These are phyloP conservation scores for Hortiboletus flavorubellus DNA, from an alignment of 768 basidiomycete species.

Conservation along the genomic window DNA sequence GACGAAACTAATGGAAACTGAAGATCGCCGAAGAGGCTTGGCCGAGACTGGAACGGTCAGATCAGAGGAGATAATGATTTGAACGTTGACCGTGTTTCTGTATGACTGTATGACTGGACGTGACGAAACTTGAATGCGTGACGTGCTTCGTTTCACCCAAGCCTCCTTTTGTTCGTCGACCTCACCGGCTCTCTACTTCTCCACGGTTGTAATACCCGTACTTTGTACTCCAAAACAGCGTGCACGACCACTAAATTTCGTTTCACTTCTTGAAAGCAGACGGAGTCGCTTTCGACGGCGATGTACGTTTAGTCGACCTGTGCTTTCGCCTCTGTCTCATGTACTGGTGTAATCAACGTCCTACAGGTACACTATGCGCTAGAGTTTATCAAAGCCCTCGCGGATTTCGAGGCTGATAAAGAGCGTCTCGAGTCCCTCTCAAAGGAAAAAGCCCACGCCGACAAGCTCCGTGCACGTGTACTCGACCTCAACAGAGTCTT, in stretches of 20 bases:
- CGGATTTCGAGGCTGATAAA: conserved; percentile 91
- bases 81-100: no score
- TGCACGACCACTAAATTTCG: background rate
- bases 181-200: no score
- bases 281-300: conserved; percentile 99
- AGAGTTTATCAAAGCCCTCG: conserved; percentile 79
- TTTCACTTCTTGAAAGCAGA: conserved; percentile 57
- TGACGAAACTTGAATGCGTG: conserved; percentile 1
- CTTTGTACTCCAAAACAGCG: background rate
- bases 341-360: background rate
- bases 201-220: background rate
- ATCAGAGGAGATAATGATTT: no score
- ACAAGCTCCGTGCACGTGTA: conserved; percentile 71
- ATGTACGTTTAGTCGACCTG: conserved; percentile 45
- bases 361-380: conserved; percentile 93
- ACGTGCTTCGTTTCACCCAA: background rate
- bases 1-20: no score
- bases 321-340: background rate
- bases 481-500: conserved; percentile 59
- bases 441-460: conserved; percentile 80
- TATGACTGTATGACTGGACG: no score
- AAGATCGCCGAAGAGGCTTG: no score
- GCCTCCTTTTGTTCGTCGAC: background rate
- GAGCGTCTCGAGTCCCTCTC: conserved; percentile 77
- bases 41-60: no score